Conservation (phyloP, 116 monocot genomes). For the Dioscorea cayenensis region DNA sequence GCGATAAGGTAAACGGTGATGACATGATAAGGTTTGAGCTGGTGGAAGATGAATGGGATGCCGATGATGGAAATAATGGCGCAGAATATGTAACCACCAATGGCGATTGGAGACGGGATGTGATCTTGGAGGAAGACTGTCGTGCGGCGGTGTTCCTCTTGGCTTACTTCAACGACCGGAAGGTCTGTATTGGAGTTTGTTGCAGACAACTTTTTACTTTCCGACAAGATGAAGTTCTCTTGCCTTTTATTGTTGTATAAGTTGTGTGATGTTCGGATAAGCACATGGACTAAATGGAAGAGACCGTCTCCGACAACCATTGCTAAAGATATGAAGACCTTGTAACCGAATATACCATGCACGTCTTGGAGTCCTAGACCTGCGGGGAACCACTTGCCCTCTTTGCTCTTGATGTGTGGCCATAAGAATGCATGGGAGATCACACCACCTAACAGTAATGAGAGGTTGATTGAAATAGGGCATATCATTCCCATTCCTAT, state of each 20-base stretch:
- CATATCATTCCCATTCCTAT: constrained; percentile 15
- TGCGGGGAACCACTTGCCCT: constrained; percentile 14
- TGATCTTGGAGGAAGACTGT: constrained; percentile 26
- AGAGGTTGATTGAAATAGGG: constrained; percentile 18
- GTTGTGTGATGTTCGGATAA: neutral
- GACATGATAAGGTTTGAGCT: constrained; percentile 26
- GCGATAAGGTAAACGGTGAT: constrained; percentile 15
- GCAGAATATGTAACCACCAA: constrained; percentile 14
- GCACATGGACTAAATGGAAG: neutral
- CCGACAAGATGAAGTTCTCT: neutral
- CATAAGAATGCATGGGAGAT: constrained; percentile 24
- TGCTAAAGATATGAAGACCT: constrained; percentile 1
- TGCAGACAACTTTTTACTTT: neutral
- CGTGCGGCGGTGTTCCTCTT: neutral
- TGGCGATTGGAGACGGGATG: constrained; percentile 15
- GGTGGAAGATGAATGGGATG: constrained; percentile 26
- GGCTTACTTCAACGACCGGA: neutral
- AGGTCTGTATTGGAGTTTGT: neutral
- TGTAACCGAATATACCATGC: constrained; percentile 20
- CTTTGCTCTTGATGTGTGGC: constrained; percentile 1
- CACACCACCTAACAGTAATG: constrained; percentile 21
- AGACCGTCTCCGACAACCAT: neutral
- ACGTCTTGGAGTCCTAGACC: constrained; percentile 12
- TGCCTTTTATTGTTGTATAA: neutral
- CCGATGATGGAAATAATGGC: constrained; percentile 17